Evolutionary conservation across 2,329 filamentous ascomycete genomes (phyloP).

Genomic region (Akanthomyces muscarius): DNA sequence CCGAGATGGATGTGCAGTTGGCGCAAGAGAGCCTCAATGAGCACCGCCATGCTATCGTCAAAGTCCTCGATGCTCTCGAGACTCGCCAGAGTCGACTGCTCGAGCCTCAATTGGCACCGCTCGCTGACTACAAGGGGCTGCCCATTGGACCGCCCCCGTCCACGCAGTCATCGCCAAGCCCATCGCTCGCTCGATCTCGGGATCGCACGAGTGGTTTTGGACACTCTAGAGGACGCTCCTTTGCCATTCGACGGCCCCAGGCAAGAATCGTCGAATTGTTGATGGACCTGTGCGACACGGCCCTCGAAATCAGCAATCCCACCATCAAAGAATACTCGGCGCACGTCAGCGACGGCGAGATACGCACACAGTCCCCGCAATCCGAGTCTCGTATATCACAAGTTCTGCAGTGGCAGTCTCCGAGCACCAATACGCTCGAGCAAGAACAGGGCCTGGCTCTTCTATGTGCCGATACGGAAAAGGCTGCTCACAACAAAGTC

Average conservation of each 20-base stretch:
- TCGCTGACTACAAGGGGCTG: slow-evolving; percentile 82
- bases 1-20: slow-evolving; percentile 97
- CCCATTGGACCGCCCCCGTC: slow-evolving; percentile 75
- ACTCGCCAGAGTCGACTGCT: slow-evolving; percentile 61
- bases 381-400: slow-evolving; percentile 94
- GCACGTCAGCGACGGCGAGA: slow-evolving; percentile 58
- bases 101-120: slow-evolving; percentile 50
- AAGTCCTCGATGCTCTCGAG: slow-evolving; percentile 88
- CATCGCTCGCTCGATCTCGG: slow-evolving; percentile 67
- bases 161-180: slow-evolving; percentile 66
- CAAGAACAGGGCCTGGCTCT: slow-evolving; percentile 86
- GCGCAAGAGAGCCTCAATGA: slow-evolving; percentile 88
- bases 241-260: slow-evolving; percentile 84
- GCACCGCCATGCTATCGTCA: slow-evolving; percentile 91
- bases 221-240: slow-evolving; percentile 79
- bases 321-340: slow-evolving; percentile 80
- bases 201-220: slow-evolving; percentile 72
- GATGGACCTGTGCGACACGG: slow-evolving; percentile 91
- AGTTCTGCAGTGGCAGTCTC: slow-evolving; percentile 94
- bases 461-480: slow-evolving; percentile 87
- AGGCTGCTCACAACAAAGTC: slow-evolving; percentile 79
- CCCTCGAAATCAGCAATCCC: slow-evolving; percentile 89
- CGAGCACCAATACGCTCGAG: slow-evolving; percentile 83
- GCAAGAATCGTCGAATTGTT: slow-evolving; percentile 92
- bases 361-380: slow-evolving; percentile 90